These are phyloP conservation scores for Ensete ventricosum DNA, from an alignment of 176 grass and related monocot species.

Conservation along the genomic window DNA sequence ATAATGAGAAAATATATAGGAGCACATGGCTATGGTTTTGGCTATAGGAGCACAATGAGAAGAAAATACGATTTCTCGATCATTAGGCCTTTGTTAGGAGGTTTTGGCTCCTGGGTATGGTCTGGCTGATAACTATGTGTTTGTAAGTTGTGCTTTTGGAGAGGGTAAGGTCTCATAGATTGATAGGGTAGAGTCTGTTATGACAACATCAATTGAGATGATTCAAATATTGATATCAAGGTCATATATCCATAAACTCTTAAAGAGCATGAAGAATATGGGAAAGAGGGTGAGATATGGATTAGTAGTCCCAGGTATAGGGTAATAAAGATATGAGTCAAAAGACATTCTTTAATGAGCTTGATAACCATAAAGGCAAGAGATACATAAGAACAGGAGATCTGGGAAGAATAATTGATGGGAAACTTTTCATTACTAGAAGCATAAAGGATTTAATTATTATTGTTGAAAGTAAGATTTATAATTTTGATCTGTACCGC, in stretches of 20 bases:
- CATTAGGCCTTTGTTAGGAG: too few relatives aligned
- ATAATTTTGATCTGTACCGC: too few relatives aligned
- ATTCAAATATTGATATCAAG: constrained; percentile 39
- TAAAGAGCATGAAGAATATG: constrained; percentile 35
- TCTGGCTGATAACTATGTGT: too few relatives aligned
- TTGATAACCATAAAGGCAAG: constrained; percentile 37
- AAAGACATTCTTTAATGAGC: constrained; percentile 55
- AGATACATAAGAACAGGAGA: constrained; percentile 68
- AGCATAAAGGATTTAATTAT: constrained; percentile 80
- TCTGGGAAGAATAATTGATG: constrained; percentile 45
- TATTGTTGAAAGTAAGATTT: constrained; percentile 1
- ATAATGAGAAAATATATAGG: too few relatives aligned
- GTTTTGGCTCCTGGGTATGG: too few relatives aligned
- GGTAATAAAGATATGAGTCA: constrained; percentile 57
- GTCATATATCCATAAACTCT: constrained; percentile 49
- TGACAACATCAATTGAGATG: constrained; percentile 40
- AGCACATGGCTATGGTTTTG: too few relatives aligned
- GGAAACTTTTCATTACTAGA: constrained; percentile 67
- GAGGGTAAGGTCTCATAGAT: constrained; percentile 54
- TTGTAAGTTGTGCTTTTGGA: too few relatives aligned
- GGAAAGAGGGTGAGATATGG: constrained; percentile 75
- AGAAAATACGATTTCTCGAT: too few relatives aligned
- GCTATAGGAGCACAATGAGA: too few relatives aligned
- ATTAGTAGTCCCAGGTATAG: constrained; percentile 65
- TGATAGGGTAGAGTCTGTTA: constrained; percentile 66